Base-by-base conservation (phyloP, 805 yeast species). In the Cyberlindnera euphorbiiphila region DNA sequence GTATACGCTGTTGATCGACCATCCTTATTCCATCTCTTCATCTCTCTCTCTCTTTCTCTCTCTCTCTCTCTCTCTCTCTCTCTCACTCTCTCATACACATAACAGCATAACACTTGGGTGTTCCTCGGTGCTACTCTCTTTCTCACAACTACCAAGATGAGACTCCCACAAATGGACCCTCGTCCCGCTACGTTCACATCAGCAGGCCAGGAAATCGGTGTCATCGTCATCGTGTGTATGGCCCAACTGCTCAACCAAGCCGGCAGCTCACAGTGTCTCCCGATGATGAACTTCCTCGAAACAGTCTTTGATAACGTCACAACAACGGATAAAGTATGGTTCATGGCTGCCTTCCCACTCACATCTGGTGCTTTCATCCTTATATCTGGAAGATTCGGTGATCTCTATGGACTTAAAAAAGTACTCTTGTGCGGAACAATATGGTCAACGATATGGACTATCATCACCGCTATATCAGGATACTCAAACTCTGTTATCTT, bases 311-410 rank as follows among this genome's bases (percentile, higher is more conserved):
- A 37, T 2, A 49, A 59, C 12, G 51, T 65, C 2, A 44, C 54
- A 0, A 32, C 40, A 7, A 45, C 46, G 6, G 62, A 65, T 31
- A 66, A 69, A 39, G 65, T 46, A 3, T 81, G 94, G 93, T 75
- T 77, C 53, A 69, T 78, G 67, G 87, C 88, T 2, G 72, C 85
- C 0, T 81, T 75, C 53, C 78, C 86, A 0, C 59, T 84, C 37
- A 76, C 86, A 0, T 74, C 81, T 5, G 91, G 91, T 10, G 80
- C 91, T 0, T 76, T 83, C 44, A 82, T 84, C 34, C 57, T 84
- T 25, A 64, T 78, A 5, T 71, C 82, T 25, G 93, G 93, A 8
- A 68, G 79, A 34, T 52, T 81, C 31, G 93, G 94, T 23, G 94
- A 84, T 51, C 62, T 82, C 10, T 76, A 74, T 47, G 93, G 93